A percentile compares a stretch with the other conserved stretches of the same genome.
These are phyloP conservation scores for Serendipita sp. DNA, from an alignment of 768 basidiomycete genomes.

Conservation along the genomic window DNA sequence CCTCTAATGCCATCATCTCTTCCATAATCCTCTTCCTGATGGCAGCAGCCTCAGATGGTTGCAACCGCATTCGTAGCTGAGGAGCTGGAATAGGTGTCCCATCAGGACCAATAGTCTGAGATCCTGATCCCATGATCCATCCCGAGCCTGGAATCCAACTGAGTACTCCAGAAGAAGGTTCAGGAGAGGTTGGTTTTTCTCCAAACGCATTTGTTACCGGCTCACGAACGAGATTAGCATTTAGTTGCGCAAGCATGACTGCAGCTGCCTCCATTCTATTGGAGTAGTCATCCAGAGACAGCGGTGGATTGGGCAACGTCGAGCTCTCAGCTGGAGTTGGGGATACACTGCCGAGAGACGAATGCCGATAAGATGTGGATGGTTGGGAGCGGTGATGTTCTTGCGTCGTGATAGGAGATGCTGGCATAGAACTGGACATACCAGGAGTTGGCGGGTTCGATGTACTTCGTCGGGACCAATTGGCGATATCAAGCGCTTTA, in stretches of 20 bases:
- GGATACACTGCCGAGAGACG: slow-evolving; percentile 6
- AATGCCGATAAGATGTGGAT: neutral
- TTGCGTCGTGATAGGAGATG: neutral
- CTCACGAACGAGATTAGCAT: slow-evolving; percentile 56
- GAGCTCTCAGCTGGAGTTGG: neutral
- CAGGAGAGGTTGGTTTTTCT: slow-evolving; percentile 11
- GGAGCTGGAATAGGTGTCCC: slow-evolving; percentile 18
- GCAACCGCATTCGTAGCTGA: slow-evolving; percentile 49
- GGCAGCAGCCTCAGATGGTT: slow-evolving; percentile 66
- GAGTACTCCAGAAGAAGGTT: slow-evolving; percentile 19
- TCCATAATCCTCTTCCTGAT: slow-evolving; percentile 95
- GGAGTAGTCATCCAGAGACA: slow-evolving; percentile 93
- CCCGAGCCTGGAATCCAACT: slow-evolving; percentile 40
- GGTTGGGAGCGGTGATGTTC: neutral
- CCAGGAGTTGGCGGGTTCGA: slow-evolving; percentile 22
- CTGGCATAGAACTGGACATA: neutral
- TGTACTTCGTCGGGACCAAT: slow-evolving; percentile 48
- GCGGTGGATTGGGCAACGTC: slow-evolving; percentile 7
- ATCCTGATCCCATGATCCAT: slow-evolving; percentile 25
- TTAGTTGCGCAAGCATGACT: slow-evolving; percentile 94
- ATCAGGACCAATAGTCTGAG: slow-evolving; percentile 7
- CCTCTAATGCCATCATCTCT: slow-evolving; percentile 93
- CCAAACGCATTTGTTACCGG: slow-evolving; percentile 18
- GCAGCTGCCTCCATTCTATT: slow-evolving; percentile 97
- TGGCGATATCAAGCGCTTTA: slow-evolving; percentile 67